Base-by-base conservation (phyloP, 768 basidiomycete genomes). In the Russula abietina region DNA sequence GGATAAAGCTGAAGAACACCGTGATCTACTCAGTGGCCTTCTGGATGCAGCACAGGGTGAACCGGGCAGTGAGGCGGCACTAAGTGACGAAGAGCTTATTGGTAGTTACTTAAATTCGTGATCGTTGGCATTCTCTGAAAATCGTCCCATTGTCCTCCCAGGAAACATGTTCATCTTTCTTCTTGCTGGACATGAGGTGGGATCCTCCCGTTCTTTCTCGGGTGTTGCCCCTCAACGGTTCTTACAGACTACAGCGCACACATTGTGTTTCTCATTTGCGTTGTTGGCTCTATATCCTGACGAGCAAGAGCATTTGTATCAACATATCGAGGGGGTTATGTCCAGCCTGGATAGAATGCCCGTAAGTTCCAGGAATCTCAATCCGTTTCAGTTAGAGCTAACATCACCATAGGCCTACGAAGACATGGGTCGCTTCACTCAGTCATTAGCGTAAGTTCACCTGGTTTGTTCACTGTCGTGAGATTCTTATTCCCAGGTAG, bases 281-380 rank as follows among this genome's bases (percentile, higher is more conserved):
- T 41, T 41, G 41, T 41, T 41, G 41, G 41, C 41, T 19, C 41
- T 41, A 7, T 41, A 41, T 41, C 41, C 17, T 41, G 41, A 41
- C 41, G 41, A 41, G 14, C 41, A 41, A 41, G 41, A 41, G 53
- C 74, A 69, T 50, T 62, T 77, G 36, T 75, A 71, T 60, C 60
- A 72, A 62, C 77, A 74, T 60, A 75, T 78, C 61, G 72, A 69
- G 24, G 57, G 62, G 8, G 67, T 77, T 8, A 61, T 77, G 38
- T 60, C 73, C 19, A 69, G 74, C 17, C 45, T 62, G 54, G 75
- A 74, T 43, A 26, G 58, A 32, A 26, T 53, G 3, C 62, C 60
- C n/a, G 63, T 67, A 32, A 1, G 65, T 30, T 24, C 38, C n/a
- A 22, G 36, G 3, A 2, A 28, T 52, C 28, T 30, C 45, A n/a